Evolutionary conservation across 2,329 filamentous ascomycete species (phyloP), one percentile per base, ranked within the genome.

Genomic region (Colletotrichum kahawae): DNA sequence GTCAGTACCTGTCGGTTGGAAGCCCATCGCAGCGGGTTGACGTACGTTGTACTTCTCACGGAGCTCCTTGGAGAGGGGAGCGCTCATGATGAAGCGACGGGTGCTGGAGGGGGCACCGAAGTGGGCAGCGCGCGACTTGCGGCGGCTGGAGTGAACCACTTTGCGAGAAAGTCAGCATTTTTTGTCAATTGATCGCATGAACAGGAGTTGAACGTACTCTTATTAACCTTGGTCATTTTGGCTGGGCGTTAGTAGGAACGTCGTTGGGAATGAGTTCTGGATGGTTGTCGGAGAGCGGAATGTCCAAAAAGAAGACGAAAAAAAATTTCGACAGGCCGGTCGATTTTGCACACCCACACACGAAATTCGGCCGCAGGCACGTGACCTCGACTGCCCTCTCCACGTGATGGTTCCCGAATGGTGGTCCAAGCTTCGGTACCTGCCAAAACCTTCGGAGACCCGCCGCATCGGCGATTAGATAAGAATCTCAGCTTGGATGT

Each of bases 121-220:
- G 92, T 99, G 96, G 87, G 95, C 95, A 92, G 98, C 98, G 89
- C 97, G 95, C 90, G 95, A 97, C 95, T 99, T 99, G 91, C 96
- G 94, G 90, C 96, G 93, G 85, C 95, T 98, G 88, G 95, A 95
- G 88, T 91, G 87, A 84, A 95, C 85, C 83, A 86, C 92, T 93
- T 62, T 51, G 43, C n/a, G 7, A 8, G 54, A 14, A 54, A 27
- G 54, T 27, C 33, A 78, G 81, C 75, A 82, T 76, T 67, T 77
- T 33, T 38, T 36, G 10, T 10, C 57, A 34, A 76, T 66, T 56
- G 77, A 60, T 38, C 57, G 12, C 12, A 34, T 14, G 1, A 24
- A 14, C 34, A 24, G 10, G 14, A 24, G 29, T 8, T 4, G 7
- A 64, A 84, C 89, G 79, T 86, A 91, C 90, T 85, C 83, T 84